Evolutionary conservation across 192 early-diverging fungal genomes (phyloP).

Genomic region (Obelidium mucronatum): DNA sequence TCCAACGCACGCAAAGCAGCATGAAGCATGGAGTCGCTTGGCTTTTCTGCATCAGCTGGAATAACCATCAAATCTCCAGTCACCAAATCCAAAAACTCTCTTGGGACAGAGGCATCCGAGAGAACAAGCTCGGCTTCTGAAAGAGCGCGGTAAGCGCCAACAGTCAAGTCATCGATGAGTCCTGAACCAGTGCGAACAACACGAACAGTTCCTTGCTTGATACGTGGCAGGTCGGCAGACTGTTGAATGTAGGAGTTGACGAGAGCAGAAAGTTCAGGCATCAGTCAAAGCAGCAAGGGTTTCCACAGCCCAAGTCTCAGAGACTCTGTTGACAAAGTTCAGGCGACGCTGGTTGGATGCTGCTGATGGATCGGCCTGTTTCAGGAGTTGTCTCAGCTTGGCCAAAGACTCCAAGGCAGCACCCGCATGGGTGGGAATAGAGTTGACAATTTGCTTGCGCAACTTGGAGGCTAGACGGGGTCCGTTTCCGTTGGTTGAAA

Average conservation of each 20-base stretch:
- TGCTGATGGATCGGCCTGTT: constrained; percentile 56
- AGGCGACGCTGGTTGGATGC: constrained; percentile 72
- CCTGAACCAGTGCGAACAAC: constrained; percentile 35
- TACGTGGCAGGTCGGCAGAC: constrained; percentile 1
- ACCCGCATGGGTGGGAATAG: constrained; percentile 68
- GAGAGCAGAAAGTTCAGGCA: constrained; percentile 41
- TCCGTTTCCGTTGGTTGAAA: constrained; percentile 86
- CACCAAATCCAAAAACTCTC: constrained; percentile 30
- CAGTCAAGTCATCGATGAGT: constrained; percentile 31
- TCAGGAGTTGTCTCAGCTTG: constrained; percentile 56
- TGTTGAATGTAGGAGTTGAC: constrained; percentile 20
- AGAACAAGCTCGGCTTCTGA: constrained; percentile 37
- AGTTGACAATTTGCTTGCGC: constrained; percentile 70
- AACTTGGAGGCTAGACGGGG: constrained; percentile 84
- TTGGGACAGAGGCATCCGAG: constrained; percentile 30
- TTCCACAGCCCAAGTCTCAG: constrained; percentile 84
- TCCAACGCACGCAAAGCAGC: constrained; percentile 34
- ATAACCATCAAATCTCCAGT: constrained; percentile 27
- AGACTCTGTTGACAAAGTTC: constrained; percentile 79
- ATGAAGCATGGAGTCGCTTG: neutral
- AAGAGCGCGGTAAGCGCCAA: constrained; percentile 31
- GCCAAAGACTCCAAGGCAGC: constrained; percentile 76
- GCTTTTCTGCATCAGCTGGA: neutral
- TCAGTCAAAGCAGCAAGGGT: constrained; percentile 75
- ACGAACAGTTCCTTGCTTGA: constrained; percentile 18